Percentiles rank a stretch among this genome's conserved stretches.
These are phyloP conservation scores for Elsinoe batatas DNA, from an alignment of 2,329 filamentous ascomycete genomes.

Conservation along the genomic window DNA sequence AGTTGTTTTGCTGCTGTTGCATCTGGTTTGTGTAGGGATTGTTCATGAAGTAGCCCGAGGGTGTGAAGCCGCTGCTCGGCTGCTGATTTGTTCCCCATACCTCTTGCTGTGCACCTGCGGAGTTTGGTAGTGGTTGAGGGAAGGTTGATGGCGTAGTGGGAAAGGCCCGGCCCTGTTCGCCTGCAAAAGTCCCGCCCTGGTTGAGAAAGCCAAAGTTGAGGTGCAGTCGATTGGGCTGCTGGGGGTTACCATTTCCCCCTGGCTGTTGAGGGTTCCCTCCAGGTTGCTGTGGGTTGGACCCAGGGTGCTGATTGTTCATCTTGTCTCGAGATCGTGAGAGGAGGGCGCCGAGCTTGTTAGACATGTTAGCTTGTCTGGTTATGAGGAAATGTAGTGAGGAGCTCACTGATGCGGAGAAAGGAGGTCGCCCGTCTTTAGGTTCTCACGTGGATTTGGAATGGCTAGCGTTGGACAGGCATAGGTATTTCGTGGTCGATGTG, in stretches of 20 bases:
- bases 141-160: constrained; percentile 85
- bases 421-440: not conserved
- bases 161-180: constrained; percentile 38
- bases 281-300: constrained; percentile 17
- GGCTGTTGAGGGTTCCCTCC: not conserved
- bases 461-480: not conserved
- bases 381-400: not conserved
- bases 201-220: constrained; percentile 43
- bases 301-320: constrained; percentile 4
- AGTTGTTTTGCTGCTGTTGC: constrained; percentile 23
- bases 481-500: not conserved
- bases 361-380: not conserved
- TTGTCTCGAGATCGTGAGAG: not conserved
- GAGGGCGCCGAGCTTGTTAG: not conserved
- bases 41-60: constrained; percentile 42
- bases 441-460: not conserved
- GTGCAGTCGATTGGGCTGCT: constrained; percentile 37
- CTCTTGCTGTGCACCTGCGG: constrained; percentile 49
- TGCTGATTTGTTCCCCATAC: constrained; percentile 43
- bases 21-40: constrained; percentile 32
- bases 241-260: constrained; percentile 8
- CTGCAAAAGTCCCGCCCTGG: constrained; percentile 33
- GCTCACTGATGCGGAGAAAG: constrained; percentile 9
- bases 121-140: constrained; percentile 67
- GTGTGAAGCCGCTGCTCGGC: constrained; percentile 32